phyloP scores from a whole-genome alignment of 495 filamentous ascomycete species.

The Gamarada debralockiae region DNA sequence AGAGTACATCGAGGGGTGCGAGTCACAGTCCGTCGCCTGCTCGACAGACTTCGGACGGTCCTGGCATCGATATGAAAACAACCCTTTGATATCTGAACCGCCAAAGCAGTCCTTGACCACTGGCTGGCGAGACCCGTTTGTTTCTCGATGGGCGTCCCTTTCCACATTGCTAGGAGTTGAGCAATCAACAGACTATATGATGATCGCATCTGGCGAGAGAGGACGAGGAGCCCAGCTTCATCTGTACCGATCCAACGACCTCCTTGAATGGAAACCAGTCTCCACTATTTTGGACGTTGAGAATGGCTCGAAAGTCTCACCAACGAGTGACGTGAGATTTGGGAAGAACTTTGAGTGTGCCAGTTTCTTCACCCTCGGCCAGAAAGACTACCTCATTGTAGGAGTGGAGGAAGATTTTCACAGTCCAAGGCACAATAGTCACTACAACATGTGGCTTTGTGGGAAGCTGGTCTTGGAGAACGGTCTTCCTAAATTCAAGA shows the following conservation, averaged over 20 bases:
- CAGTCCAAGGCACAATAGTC: conserved; percentile 7
- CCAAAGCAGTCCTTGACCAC: conserved; percentile 27
- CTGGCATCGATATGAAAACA: conserved; percentile 29
- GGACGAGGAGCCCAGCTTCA: conserved; percentile 26
- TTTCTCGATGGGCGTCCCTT: conserved; percentile 26
- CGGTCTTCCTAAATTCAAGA: conserved; percentile 15
- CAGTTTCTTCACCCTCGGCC: conserved; percentile 18
- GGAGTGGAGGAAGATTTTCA: conserved; percentile 17
- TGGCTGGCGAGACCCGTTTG: conserved; percentile 31
- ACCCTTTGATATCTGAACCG: conserved; percentile 26
- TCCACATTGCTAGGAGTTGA: conserved; percentile 22
- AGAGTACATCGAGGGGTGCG: conserved; percentile 29
- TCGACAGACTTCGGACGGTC: conserved; percentile 28
- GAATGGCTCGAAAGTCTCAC: conserved; percentile 18
- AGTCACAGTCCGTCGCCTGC: conserved; percentile 32
- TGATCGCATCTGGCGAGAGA: conserved; percentile 28
- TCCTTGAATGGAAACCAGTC: conserved; percentile 30
- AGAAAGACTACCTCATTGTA: conserved; percentile 16
- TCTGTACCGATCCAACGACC: conserved; percentile 29
- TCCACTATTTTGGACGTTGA: conserved; percentile 27
- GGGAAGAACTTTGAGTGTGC: conserved; percentile 23
- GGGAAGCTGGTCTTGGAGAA: conserved; percentile 17
- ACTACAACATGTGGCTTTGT: conserved; percentile 14
- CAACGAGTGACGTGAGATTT: conserved; percentile 13
- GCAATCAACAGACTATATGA: conserved; percentile 25